Evolutionary conservation across 1,284 basidiomycete genomes (phyloP).

Genomic region (Austroboletus olivaceoglutinosus): DNA sequence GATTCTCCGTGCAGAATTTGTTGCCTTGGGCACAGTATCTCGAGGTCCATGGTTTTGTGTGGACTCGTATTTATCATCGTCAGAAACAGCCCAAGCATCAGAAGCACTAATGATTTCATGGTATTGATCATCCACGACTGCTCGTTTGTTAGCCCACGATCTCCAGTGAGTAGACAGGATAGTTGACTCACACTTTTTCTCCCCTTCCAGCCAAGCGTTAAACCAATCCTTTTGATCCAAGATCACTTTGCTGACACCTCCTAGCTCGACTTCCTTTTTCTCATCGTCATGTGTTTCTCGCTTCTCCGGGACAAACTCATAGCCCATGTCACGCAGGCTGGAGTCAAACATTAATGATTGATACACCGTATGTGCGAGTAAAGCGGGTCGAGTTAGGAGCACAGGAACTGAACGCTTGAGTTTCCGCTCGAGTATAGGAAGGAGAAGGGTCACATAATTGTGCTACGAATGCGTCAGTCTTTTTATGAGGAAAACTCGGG

Average conservation of each 20-base stretch:
- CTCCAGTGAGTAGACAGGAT: background rate
- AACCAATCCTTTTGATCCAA: conserved; percentile 88
- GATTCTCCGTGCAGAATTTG: conserved; percentile 77
- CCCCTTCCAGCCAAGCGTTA: conserved; percentile 83
- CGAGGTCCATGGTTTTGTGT: conserved; percentile 29
- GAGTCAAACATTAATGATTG: conserved; percentile 89
- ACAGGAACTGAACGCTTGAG: conserved; percentile 72
- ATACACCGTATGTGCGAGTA: conserved; percentile 94
- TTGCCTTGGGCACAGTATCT: conserved; percentile 52
- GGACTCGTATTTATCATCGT: conserved; percentile 60
- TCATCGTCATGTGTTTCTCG: conserved; percentile 41
- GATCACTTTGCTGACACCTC: conserved; percentile 79
- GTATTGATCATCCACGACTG: conserved; percentile 79
- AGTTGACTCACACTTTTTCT: conserved; percentile 73
- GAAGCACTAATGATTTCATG: conserved; percentile 76
- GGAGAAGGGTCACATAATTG: conserved; percentile 73
- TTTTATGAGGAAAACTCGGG: background rate
- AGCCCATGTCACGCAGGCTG: conserved; percentile 74
- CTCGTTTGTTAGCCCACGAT: conserved; percentile 1
- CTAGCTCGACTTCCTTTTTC: conserved; percentile 47
- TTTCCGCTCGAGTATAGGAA: conserved; percentile 71
- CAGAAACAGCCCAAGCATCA: conserved; percentile 87
- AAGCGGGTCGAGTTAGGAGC: conserved; percentile 74
- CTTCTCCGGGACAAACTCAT: conserved; percentile 45
- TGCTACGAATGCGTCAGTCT: conserved; percentile 47